Conservation (phyloP, 345 rosid species). For the Eucalyptus lansdowneana region DNA sequence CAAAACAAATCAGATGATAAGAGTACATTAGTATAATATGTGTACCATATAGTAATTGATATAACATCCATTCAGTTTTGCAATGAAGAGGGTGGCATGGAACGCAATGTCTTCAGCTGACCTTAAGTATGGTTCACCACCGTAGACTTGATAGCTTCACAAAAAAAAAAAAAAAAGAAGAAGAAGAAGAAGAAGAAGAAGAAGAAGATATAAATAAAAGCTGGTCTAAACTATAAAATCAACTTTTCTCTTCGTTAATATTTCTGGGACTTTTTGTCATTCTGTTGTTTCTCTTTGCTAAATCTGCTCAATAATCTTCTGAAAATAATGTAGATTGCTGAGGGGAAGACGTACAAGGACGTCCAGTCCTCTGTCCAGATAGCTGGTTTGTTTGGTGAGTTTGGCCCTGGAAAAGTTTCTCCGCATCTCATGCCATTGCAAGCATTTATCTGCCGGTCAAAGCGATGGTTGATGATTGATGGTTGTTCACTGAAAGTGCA, state of each 20-base stretch:
- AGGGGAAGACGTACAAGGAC: conserved; percentile 43
- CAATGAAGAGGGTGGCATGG: conserved; percentile 63
- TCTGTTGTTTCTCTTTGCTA: background rate
- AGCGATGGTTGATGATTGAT: background rate
- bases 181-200: no score
- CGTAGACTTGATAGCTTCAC: conserved; percentile 65
- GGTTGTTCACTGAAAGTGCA: background rate
- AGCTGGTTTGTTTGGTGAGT: conserved; percentile 72
- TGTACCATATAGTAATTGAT: conserved; percentile 88
- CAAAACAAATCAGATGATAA: background rate
- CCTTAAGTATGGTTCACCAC: conserved; percentile 47
- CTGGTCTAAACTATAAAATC: background rate
- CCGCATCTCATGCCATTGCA: conserved; percentile 91
- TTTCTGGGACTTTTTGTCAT: background rate
- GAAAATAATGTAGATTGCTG: background rate
- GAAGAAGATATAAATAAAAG: background rate
- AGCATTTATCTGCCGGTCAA: conserved; percentile 46
- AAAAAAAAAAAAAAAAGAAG: no score
- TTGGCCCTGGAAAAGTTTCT: conserved; percentile 69
- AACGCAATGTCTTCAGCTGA: conserved; percentile 77
- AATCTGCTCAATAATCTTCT: background rate
- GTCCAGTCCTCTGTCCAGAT: conserved; percentile 96
- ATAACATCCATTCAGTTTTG: conserved; percentile 66
- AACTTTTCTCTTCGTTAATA: background rate
- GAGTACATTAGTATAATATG: background rate